Conservation (phyloP, 2,329 filamentous ascomycete species). For the Alternaria panax region DNA sequence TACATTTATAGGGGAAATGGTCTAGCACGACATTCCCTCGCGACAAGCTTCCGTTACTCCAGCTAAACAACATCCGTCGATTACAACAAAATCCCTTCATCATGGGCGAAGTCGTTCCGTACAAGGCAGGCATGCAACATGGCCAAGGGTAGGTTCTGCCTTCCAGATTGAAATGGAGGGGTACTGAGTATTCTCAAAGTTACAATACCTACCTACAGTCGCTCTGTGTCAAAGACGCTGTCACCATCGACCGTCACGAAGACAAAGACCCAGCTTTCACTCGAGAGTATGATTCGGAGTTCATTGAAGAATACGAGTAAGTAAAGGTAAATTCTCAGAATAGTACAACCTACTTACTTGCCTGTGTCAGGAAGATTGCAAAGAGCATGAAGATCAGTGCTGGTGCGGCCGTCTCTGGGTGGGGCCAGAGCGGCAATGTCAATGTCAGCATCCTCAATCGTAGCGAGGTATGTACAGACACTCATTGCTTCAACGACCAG, state of each 20-base stretch:
- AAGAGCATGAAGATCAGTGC: slow-evolving; percentile 1
- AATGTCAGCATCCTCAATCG: not conserved
- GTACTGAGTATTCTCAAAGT: not conserved
- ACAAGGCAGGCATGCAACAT: not conserved
- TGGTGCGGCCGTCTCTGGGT: slow-evolving; percentile 1
- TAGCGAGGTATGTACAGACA: not conserved
- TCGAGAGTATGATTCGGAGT: not conserved
- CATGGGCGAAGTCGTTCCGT: not conserved
- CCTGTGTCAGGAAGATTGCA: not conserved
- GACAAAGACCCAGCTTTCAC: not conserved
- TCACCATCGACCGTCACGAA: not conserved
- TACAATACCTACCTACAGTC: slow-evolving; percentile 1
- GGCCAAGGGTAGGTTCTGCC: not conserved
- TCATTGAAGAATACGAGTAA: not conserved
- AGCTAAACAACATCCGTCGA: not conserved
- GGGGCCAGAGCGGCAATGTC: not conserved
- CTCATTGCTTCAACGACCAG: not conserved
- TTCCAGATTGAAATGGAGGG: rapidly evolving
- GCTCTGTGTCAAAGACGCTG: not conserved
- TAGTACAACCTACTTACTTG: not conserved
- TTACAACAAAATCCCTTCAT: not conserved
- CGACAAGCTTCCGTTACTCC: not conserved
- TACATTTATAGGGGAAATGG: not conserved
- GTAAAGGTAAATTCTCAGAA: not conserved
- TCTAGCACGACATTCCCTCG: not conserved